Evolutionary conservation across 345 rosid genomes (phyloP), one percentile per base, ranked within the genome.

Genomic region (Ceriops tagal): DNA sequence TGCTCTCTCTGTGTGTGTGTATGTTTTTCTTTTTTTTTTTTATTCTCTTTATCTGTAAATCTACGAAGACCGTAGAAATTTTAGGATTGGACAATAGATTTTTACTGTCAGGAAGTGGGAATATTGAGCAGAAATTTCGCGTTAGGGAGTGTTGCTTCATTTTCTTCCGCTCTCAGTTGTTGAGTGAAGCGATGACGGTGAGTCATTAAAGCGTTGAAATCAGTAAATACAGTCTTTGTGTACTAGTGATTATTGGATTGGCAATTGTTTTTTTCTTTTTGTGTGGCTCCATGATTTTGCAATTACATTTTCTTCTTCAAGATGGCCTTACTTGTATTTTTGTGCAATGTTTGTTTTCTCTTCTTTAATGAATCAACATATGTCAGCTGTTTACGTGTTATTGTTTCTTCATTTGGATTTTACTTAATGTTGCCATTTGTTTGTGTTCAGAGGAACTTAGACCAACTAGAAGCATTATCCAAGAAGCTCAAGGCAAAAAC

Each of bases 401-500:
- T 47, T 34, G 61, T 67, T 18, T 52, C 47, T 35, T 43, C 22
- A 31, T 61, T 24, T 62, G 53, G 74, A n/a, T 55, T 53, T 73
- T 60, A 61, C 61, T 49, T 37, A 66, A 64, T 58, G 46, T 75
- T 68, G 10, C 5, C 58, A 66, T 67, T 65, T 78, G 3, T 69
- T 61, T 26, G 16, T 73, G 57, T 64, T 69, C 87, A 95, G 99
- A 90, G 98, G 82, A 95, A 92, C 75, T 81, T 95, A 72, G 99
- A 95, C 64, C 99, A 95, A 67, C 67, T 92, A 77, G 98, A 95
- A 84, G 89, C 97, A 60, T 79, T 95, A 27, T 95, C 98, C 18
- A 90, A 86, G 91, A 95, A 95, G 85, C 98, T 95, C 73, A 92
- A 92, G 76, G 96, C 96, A 34, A 95, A 89, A 72, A 85, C 98